Evolutionary conservation across 352 stramenopile species (phyloP).

Genomic region (Pythium apleroticum): DNA sequence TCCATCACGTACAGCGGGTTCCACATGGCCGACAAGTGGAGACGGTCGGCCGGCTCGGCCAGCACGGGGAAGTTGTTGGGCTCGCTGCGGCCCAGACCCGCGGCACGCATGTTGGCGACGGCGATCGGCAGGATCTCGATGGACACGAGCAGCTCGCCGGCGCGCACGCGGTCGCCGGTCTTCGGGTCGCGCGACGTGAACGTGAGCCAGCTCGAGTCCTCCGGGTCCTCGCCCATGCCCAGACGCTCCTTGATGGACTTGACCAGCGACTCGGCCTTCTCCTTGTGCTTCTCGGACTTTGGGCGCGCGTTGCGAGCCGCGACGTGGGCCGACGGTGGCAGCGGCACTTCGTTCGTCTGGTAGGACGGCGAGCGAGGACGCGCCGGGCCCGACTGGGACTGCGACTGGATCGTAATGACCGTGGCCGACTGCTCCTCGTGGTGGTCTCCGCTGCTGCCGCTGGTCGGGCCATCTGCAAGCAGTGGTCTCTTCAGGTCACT

Average conservation of each 20-base stretch:
- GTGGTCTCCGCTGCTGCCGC: not conserved
- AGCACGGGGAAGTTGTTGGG: slow-evolving; percentile 82
- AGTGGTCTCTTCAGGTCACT: slow-evolving; percentile 28
- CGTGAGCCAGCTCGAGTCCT: slow-evolving; percentile 76
- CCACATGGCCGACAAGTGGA: slow-evolving; percentile 80
- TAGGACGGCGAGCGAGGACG: slow-evolving; percentile 22
- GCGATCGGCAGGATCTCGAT: slow-evolving; percentile 71
- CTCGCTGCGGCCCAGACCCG: slow-evolving; percentile 71
- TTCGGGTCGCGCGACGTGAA: slow-evolving; percentile 62
- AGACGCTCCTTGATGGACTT: slow-evolving; percentile 75
- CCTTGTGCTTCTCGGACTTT: slow-evolving; percentile 44
- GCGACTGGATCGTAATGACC: not conserved
- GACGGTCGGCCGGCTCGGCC: slow-evolving; percentile 65
- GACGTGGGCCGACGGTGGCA: not conserved
- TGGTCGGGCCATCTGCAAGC: slow-evolving; percentile 15
- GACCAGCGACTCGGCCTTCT: slow-evolving; percentile 65
- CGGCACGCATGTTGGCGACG: slow-evolving; percentile 54
- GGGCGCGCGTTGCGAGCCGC: slow-evolving; percentile 1
- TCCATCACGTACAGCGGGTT: slow-evolving; percentile 82
- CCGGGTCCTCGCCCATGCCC: slow-evolving; percentile 74
- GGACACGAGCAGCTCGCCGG: slow-evolving; percentile 67
- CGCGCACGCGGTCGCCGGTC: slow-evolving; percentile 56
- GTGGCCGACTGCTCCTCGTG: slow-evolving; percentile 20
- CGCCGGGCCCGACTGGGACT: not conserved
- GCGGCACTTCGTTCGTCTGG: not conserved